Evolutionary conservation across 352 stramenopile species (phyloP).

Genomic region (Globisporangium carolinianum): DNA sequence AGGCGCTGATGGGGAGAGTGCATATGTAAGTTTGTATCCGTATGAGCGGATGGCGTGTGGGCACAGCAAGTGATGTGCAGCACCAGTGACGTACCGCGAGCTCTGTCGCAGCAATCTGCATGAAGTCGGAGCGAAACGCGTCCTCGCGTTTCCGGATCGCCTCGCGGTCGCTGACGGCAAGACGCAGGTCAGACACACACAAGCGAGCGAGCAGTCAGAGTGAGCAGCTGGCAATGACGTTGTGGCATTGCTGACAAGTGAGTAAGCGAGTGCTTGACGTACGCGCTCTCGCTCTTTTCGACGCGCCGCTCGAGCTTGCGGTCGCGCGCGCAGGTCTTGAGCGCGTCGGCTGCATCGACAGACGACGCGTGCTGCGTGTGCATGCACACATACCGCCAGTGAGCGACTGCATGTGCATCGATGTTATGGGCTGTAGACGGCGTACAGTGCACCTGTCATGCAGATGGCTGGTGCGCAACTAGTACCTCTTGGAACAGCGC

Average conservation of each 20-base stretch:
- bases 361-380: slow-evolving; percentile 38
- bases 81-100: slow-evolving; percentile 25
- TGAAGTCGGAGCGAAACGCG: slow-evolving; percentile 47
- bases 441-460: too few relatives aligned
- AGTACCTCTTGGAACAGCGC: slow-evolving; percentile 43
- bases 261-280: background rate
- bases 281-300: slow-evolving; percentile 37
- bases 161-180: slow-evolving; percentile 24
- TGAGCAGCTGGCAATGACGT: too few relatives aligned
- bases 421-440: too few relatives aligned
- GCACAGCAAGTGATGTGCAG: background rate
- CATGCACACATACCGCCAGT: background rate
- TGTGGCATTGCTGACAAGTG: background rate
- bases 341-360: slow-evolving; percentile 19
- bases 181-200: too few relatives aligned
- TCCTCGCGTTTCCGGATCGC: slow-evolving; percentile 45
- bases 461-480: too few relatives aligned
- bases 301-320: slow-evolving; percentile 41
- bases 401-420: background rate
- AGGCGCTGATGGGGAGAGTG: slow-evolving; percentile 25
- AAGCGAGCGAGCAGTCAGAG: too few relatives aligned
- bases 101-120: slow-evolving; percentile 39
- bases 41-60: background rate
- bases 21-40: background rate
- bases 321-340: slow-evolving; percentile 23